phyloP scores from a whole-genome alignment of 2,329 filamentous ascomycete genomes.

The Trichoderma afroharzianum region DNA sequence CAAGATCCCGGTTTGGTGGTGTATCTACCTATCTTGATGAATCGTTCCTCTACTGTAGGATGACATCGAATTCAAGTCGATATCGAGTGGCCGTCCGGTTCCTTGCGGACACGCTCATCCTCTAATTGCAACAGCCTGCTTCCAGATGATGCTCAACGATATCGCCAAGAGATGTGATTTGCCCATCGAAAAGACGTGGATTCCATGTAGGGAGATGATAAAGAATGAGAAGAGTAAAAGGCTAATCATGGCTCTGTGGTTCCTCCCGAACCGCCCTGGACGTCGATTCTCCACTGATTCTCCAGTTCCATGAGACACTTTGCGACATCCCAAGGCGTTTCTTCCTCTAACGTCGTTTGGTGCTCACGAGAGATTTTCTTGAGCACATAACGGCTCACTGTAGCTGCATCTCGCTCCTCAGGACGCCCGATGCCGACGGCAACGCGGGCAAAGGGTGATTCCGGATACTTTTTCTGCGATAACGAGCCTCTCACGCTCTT shows the following conservation, averaged over 20 bases:
- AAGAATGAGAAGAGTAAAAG: neutral
- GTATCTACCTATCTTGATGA: neutral
- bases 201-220: neutral
- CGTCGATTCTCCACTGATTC: conserved; percentile 32
- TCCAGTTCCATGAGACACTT: conserved; percentile 47
- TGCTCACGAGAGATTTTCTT: conserved; percentile 57
- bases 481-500: conserved; percentile 60
- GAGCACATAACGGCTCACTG: conserved; percentile 76
- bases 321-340: conserved; percentile 51
- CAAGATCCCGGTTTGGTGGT: neutral
- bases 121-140: neutral
- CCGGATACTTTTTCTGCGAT: conserved; percentile 37
- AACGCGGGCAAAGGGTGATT: conserved; percentile 54
- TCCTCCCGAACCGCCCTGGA: neutral
- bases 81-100: neutral
- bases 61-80: neutral
- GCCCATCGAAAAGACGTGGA: neutral
- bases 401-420: conserved; percentile 58
- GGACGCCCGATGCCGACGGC: conserved; percentile 88
- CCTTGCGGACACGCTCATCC: neutral
- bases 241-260: neutral
- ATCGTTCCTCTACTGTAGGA: neutral
- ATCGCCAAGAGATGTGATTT: neutral
- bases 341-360: conserved; percentile 46
- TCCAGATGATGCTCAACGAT: neutral